These are phyloP conservation scores for Fomitopsis schrenkii DNA, from an alignment of 1,284 basidiomycete genomes.

Conservation along the genomic window DNA sequence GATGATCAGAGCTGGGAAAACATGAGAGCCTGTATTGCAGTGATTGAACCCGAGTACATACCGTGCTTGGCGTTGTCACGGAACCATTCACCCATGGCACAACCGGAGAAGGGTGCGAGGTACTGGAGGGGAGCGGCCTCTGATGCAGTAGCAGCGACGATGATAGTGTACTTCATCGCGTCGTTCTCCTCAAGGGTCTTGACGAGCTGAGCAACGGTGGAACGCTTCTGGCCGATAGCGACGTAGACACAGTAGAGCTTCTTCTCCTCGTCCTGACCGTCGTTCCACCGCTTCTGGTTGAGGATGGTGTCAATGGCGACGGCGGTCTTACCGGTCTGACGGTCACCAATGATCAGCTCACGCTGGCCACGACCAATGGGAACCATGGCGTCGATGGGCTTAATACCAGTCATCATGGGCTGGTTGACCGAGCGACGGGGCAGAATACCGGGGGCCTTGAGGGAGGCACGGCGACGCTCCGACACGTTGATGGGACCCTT, in stretches of 20 bases:
- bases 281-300: constrained; percentile 99
- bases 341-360: constrained; percentile 99
- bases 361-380: constrained; percentile 99
- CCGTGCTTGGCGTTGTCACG: constrained; percentile 98
- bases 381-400: constrained; percentile 99
- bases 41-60: constrained; percentile 29
- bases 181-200: constrained; percentile 99
- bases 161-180: constrained; percentile 99
- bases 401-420: constrained; percentile 99
- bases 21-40: not conserved
- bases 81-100: constrained; percentile 99
- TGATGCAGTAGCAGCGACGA: constrained; percentile 98
- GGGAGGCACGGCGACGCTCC: constrained; percentile 93
- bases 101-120: constrained; percentile 99
- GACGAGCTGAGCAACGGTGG: constrained; percentile 98
- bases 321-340: constrained; percentile 99
- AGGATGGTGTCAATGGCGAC: constrained; percentile 99
- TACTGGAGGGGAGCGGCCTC: constrained; percentile 99
- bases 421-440: constrained; percentile 99
- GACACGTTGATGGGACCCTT: constrained; percentile 95
- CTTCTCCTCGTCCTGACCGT: constrained; percentile 92
- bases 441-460: constrained; percentile 98
- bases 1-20: constrained; percentile 82
- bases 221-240: constrained; percentile 98
- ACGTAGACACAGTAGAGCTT: constrained; percentile 99